Conservation (phyloP, 371 early-diverging fungal genomes). For the Mortierella sp. region DNA sequence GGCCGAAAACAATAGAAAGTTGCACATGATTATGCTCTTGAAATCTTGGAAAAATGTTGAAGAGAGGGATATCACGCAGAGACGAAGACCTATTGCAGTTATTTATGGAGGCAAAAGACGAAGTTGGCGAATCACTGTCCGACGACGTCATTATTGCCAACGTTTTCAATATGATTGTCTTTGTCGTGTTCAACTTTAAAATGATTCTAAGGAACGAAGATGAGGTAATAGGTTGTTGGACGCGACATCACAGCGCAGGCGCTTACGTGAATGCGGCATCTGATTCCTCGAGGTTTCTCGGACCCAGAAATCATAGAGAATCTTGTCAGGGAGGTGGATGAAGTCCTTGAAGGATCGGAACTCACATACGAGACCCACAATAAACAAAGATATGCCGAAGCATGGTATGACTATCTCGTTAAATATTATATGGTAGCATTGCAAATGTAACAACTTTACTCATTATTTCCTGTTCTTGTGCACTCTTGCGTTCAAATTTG, state of each 20-base stretch:
- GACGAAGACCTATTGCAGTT: conserved; percentile 67
- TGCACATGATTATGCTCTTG: background rate
- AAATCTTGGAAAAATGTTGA: conserved; percentile 27
- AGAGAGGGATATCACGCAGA: conserved; percentile 35
- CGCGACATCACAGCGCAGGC: conserved; percentile 82
- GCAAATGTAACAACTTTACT: too few relatives aligned
- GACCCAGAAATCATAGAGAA: conserved; percentile 19
- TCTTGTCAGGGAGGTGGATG: conserved; percentile 26
- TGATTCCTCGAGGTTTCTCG: conserved; percentile 33
- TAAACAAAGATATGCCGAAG: conserved; percentile 36
- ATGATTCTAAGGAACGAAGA: conserved; percentile 72
- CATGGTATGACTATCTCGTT: conserved; percentile 47
- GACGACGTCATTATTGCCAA: conserved; percentile 68
- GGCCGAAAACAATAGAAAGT: background rate
- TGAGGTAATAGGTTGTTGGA: conserved; percentile 62
- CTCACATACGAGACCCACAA: conserved; percentile 29
- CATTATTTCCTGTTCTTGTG: too few relatives aligned
- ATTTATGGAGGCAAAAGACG: conserved; percentile 66
- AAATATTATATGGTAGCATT: too few relatives aligned
- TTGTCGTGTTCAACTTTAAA: conserved; percentile 63
- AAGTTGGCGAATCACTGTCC: conserved; percentile 60
- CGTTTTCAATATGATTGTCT: too few relatives aligned
- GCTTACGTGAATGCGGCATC: conserved; percentile 74
- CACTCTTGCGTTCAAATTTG: too few relatives aligned
- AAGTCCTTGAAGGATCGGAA: conserved; percentile 20